These are phyloP conservation scores for Nakazawaea wickerhamii DNA, from an alignment of 805 yeast species.

Conservation along the genomic window DNA sequence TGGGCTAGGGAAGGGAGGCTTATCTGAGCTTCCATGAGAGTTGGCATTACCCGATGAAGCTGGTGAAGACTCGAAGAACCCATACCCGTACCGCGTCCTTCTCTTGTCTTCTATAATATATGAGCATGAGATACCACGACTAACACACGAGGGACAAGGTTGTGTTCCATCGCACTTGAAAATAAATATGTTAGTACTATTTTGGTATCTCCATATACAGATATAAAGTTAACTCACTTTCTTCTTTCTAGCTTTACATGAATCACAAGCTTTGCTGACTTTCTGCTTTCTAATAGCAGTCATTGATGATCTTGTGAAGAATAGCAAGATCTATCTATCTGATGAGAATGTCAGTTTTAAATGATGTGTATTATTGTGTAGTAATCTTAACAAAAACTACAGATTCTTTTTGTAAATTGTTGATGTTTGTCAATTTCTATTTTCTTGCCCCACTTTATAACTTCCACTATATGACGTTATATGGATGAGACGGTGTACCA, in stretches of 20 bases:
- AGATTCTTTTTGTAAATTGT: too few relatives aligned
- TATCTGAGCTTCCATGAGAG: too few relatives aligned
- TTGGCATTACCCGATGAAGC: not conserved
- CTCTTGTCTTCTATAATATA: constrained; percentile 24
- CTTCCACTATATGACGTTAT: too few relatives aligned
- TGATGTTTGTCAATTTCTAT: too few relatives aligned
- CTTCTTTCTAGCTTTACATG: constrained; percentile 36
- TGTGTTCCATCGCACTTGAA: constrained; percentile 19
- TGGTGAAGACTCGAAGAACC: not conserved
- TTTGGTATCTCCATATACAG: too few relatives aligned
- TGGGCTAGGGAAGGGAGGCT: constrained; percentile 1
- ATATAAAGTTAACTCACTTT: constrained; percentile 19
- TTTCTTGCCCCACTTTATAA: too few relatives aligned
- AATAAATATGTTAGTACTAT: constrained; percentile 10
- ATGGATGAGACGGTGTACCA: too few relatives aligned
- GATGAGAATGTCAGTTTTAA: too few relatives aligned
- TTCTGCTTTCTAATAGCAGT: constrained; percentile 26
- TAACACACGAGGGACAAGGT: constrained; percentile 31
- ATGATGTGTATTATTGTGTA: too few relatives aligned
- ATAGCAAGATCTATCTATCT: too few relatives aligned
- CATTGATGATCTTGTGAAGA: too few relatives aligned
- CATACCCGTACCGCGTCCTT: constrained; percentile 10
- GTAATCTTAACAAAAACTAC: too few relatives aligned
- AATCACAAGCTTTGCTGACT: constrained; percentile 42
- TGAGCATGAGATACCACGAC: constrained; percentile 26